Evolutionary conservation across 495 filamentous ascomycete species (phyloP).

Genomic region (Penicillium fimorum): DNA sequence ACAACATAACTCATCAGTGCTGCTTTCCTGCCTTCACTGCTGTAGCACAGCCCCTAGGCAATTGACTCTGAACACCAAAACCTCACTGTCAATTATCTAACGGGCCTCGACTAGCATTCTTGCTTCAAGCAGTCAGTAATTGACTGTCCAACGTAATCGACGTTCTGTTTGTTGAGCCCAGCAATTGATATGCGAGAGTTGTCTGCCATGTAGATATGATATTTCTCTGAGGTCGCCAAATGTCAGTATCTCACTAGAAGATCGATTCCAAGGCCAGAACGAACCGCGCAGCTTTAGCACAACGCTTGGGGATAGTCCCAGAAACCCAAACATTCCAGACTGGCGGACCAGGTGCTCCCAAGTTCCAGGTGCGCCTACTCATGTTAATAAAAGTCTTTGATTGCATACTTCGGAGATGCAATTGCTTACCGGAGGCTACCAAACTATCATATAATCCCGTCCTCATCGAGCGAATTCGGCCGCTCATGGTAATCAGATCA

Average conservation of each 20-base stretch:
- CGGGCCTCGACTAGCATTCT: background rate
- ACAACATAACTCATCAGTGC: background rate
- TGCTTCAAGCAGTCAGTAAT: constrained; percentile 20
- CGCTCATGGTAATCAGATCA: constrained; percentile 43
- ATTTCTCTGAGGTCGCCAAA: constrained; percentile 25
- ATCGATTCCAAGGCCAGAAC: constrained; percentile 10
- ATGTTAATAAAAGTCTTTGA: background rate
- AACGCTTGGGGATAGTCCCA: constrained; percentile 29
- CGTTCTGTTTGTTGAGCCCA: constrained; percentile 42
- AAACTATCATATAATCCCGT: constrained; percentile 27
- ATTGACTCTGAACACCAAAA: background rate
- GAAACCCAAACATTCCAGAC: constrained; percentile 46
- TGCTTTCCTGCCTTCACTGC: background rate
- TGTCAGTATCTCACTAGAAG: background rate
- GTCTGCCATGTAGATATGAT: constrained; percentile 40
- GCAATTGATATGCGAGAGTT: constrained; percentile 40
- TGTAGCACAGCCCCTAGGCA: background rate
- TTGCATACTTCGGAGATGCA: background rate
- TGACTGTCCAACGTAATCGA: constrained; percentile 41
- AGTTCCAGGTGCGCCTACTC: constrained; percentile 28
- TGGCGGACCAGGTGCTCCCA: constrained; percentile 39
- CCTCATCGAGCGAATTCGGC: constrained; percentile 37
- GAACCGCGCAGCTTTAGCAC: constrained; percentile 31
- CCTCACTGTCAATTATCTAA: too few species aligned
- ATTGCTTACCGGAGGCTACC: constrained; percentile 16